phyloP scores from a whole-genome alignment of 257 asterid species.

The Nicotiana obtusifolia region DNA sequence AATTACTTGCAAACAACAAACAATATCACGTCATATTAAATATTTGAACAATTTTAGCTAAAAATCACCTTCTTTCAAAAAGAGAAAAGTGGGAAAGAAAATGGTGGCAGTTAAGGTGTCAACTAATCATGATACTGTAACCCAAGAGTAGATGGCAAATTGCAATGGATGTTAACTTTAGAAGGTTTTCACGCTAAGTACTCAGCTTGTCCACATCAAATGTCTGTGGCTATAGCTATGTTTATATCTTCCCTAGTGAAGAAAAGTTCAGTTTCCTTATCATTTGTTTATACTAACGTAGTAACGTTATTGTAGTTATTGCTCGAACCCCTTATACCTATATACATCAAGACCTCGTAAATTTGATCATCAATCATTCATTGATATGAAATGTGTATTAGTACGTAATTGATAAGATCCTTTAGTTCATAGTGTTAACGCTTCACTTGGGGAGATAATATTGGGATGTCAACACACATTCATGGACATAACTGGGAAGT shows the following conservation, averaged over 20 bases:
- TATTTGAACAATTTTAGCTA: no score
- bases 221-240: background rate
- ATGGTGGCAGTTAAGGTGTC: background rate
- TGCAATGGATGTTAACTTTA: background rate
- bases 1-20: no score
- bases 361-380: background rate
- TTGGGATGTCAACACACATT: no score
- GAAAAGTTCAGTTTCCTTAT: background rate
- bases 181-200: background rate
- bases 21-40: no score
- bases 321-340: no score
- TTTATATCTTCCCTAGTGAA: background rate
- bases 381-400: background rate
- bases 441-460: background rate
- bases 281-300: background rate
- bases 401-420: background rate
- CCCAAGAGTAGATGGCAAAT: background rate
- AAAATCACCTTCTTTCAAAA: background rate
- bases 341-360: background rate
- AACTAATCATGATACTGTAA: background rate
- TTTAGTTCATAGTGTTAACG: background rate
- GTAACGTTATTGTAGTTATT: no score
- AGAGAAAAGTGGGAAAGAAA: background rate
- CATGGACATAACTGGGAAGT: no score
- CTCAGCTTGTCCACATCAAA: background rate